Percentiles rank a stretch among this genome's conserved stretches.
Conservation (phyloP, 2,329 filamentous ascomycete species). For the Allantophomopsis cytisporea region DNA sequence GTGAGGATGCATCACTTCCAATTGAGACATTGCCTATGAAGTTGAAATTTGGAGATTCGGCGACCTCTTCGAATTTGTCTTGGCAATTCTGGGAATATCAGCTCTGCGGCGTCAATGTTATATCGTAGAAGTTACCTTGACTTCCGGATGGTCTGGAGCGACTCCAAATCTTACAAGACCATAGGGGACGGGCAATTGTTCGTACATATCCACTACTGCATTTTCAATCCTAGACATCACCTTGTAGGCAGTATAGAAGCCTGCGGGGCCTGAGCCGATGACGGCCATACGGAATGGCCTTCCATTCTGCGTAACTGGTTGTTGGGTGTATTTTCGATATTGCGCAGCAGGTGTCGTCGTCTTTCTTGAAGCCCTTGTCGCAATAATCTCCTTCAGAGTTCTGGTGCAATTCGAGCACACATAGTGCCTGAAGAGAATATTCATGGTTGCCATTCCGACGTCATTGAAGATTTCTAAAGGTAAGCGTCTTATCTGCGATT, state of each 20-base stretch:
- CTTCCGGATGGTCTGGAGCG: conserved; percentile 95
- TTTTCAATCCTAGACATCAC: conserved; percentile 63
- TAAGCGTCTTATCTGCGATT: too few relatives aligned
- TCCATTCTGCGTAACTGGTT: conserved; percentile 12
- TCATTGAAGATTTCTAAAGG: not conserved
- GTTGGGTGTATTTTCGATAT: conserved; percentile 11
- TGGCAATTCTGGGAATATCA: conserved; percentile 62
- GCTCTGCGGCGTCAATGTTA: not conserved
- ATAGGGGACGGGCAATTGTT: conserved; percentile 82
- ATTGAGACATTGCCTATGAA: conserved; percentile 86
- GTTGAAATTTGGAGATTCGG: conserved; percentile 66
- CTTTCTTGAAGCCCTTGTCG: not conserved
- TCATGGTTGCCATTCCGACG: conserved; percentile 11
- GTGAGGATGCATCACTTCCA: conserved; percentile 35
- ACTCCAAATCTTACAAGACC: conserved; percentile 89
- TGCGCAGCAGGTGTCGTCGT: not conserved
- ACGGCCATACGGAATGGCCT: conserved; percentile 68
- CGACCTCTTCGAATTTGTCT: conserved; percentile 85
- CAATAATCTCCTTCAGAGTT: conserved; percentile 2
- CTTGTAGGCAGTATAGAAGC: conserved; percentile 86
- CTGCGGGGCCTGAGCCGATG: conserved; percentile 86
- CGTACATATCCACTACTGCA: conserved; percentile 86
- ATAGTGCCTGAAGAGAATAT: conserved; percentile 10
- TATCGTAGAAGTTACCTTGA: conserved; percentile 51
- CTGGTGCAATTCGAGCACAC: conserved; percentile 13